phyloP scores from a whole-genome alignment of 2,329 filamentous ascomycete species.

The Arachnopeziza araneosa region DNA sequence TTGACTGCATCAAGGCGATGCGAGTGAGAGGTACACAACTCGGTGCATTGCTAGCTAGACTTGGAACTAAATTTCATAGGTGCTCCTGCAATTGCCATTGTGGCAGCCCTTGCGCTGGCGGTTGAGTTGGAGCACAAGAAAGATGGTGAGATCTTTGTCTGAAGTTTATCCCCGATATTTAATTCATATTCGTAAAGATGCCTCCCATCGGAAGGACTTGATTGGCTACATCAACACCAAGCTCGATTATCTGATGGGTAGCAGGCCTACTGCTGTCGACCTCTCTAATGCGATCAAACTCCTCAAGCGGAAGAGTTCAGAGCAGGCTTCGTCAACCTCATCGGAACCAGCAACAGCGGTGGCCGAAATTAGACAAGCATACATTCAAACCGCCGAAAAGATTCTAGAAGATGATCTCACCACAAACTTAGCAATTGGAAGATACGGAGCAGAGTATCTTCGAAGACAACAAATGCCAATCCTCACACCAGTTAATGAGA shows the following conservation, averaged over 20 bases:
- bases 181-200: constrained; percentile 9
- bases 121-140: constrained; percentile 67
- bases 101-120: constrained; percentile 83
- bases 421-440: constrained; percentile 83
- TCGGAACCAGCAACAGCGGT: constrained; percentile 18
- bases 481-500: constrained; percentile 13
- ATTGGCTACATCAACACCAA: constrained; percentile 69
- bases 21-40: constrained; percentile 51
- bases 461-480: constrained; percentile 30
- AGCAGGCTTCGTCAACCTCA: neutral
- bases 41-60: neutral
- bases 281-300: constrained; percentile 83
- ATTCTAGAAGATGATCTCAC: constrained; percentile 83
- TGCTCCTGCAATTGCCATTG: constrained; percentile 94
- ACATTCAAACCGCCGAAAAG: constrained; percentile 73
- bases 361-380: constrained; percentile 58
- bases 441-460: constrained; percentile 80
- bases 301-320: constrained; percentile 46
- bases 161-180: neutral
- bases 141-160: constrained; percentile 32
- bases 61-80: constrained; percentile 37
- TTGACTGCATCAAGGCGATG: constrained; percentile 79
- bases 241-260: constrained; percentile 81
- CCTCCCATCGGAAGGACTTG: constrained; percentile 43
- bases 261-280: constrained; percentile 91